Evolutionary conservation across 257 asterid genomes (phyloP).

Genomic region (Apocynum venetum): DNA sequence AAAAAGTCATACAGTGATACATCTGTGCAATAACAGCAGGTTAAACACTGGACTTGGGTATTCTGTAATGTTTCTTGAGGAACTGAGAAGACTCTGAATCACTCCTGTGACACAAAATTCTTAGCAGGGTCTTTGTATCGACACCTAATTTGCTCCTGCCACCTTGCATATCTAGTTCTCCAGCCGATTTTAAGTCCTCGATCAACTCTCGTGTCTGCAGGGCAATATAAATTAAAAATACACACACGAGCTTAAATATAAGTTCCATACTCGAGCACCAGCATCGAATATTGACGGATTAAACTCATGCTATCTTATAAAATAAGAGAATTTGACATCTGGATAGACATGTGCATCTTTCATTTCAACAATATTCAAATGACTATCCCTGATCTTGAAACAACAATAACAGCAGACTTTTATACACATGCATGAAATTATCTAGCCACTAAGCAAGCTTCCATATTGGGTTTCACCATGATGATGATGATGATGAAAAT

Average conservation of each 20-base stretch:
- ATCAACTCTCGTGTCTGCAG: slow-evolving; percentile 83
- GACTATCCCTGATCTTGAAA: not conserved
- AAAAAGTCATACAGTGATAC: no score
- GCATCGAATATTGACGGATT: no score
- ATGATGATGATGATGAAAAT: no score
- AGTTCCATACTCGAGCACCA: no score
- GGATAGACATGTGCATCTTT: not conserved
- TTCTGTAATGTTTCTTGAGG: slow-evolving; percentile 90
- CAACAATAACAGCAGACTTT: not conserved
- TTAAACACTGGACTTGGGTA: slow-evolving; percentile 57
- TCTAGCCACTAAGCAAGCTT: not conserved
- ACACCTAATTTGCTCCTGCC: slow-evolving; percentile 78
- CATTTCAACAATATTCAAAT: not conserved
- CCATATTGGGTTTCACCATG: no score
- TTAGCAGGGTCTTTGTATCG: slow-evolving; percentile 70
- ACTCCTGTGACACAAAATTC: slow-evolving; percentile 76
- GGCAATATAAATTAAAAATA: slow-evolving; percentile 10
- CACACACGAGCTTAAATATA: not conserved
- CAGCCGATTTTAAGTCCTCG: slow-evolving; percentile 76
- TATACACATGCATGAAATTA: not conserved
- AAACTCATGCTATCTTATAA: no score
- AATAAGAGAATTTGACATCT: not conserved
- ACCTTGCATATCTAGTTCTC: slow-evolving; percentile 73
- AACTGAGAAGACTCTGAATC: slow-evolving; percentile 96
- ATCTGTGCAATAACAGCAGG: not conserved